Conservation (phyloP, 1,139 yeast species). For the Candida sojae region DNA sequence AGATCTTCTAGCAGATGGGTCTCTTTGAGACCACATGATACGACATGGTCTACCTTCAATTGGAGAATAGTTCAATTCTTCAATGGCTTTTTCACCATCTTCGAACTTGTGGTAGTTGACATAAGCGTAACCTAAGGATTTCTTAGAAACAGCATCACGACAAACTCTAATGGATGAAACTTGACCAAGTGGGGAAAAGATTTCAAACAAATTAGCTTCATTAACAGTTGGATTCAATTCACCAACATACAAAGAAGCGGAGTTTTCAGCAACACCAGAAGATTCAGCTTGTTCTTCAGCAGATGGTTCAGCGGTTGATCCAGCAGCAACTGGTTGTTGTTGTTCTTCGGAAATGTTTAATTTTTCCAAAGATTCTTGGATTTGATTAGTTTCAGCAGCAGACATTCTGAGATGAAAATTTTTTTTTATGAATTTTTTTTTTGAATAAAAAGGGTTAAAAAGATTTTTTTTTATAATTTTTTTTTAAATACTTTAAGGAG, state of each 20-base stretch:
- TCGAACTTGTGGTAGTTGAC: constrained; percentile 90
- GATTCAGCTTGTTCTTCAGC: constrained; percentile 31
- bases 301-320: constrained; percentile 19
- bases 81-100: constrained; percentile 94
- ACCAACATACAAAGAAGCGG: constrained; percentile 95
- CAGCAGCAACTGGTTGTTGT: constrained; percentile 12
- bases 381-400: constrained; percentile 50
- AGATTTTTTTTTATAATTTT: constrained; percentile 5
- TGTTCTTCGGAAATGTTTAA: constrained; percentile 39
- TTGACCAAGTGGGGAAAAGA: constrained; percentile 93
- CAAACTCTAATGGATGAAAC: constrained; percentile 98
- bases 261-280: constrained; percentile 47
- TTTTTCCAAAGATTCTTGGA: constrained; percentile 59
- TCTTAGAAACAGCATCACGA: constrained; percentile 97
- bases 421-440: constrained; percentile 12
- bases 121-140: constrained; percentile 97
- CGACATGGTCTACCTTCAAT: constrained; percentile 98
- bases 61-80: constrained; percentile 90
- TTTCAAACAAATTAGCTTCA: constrained; percentile 93
- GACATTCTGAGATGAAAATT: constrained; percentile 34
- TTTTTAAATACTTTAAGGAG: constrained; percentile 7
- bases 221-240: constrained; percentile 92
- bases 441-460: constrained; percentile 6
- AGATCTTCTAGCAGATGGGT: constrained; percentile 92
- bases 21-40: constrained; percentile 99